Base-by-base conservation (phyloP, 78 protist genomes). In the Dictyostelium firmibasis region DNA sequence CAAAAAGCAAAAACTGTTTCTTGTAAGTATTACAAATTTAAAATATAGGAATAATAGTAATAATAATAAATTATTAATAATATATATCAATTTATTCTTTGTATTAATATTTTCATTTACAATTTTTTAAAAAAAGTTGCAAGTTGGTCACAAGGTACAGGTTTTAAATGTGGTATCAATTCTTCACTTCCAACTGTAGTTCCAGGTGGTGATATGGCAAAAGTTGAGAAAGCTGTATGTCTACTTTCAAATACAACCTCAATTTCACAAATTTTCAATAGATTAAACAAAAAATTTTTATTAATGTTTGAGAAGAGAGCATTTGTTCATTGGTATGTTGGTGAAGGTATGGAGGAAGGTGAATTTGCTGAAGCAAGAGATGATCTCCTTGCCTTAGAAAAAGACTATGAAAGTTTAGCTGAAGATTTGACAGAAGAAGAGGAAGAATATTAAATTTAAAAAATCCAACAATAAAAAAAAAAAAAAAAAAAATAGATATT, bases 301-400 rank as follows among this genome's bases (percentile, higher is more conserved):
- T 97, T 99, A 36, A 98, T 99, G 99, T 99, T 98, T 96, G 97
- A 98, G 97, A 98, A 98, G 98, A 97, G 99, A 29, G 99, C 99
- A 93, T 99, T 99, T 92, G 99, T 99, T 43, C 99, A 98, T 93
- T 98, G 99, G 99, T 99, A 98, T 97, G 99, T 99, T 84, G 99
- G 99, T 69, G 99, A 99, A 97, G 99, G 99, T 44, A 99, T 99
- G 99, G 99, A 98, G 92, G 99, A 99, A 92, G 99, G 99, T 36
- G 99, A 99, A 96, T 99, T 99, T 98, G 93, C 99, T 62, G 99
- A 99, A 97, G 99, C 99, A 67, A 98, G 99, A 27, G 99, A 97
- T 93, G 99, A 99, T 84, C 94, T 98, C 2, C 79, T 72, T 31
- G 79, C 79, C 0, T 72, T 72, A 25, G 79, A 72, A 72, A 27